Evolutionary conservation across 1,284 basidiomycete genomes (phyloP), one percentile per base, ranked within the genome.

Genomic region (Trametes polyzona): DNA sequence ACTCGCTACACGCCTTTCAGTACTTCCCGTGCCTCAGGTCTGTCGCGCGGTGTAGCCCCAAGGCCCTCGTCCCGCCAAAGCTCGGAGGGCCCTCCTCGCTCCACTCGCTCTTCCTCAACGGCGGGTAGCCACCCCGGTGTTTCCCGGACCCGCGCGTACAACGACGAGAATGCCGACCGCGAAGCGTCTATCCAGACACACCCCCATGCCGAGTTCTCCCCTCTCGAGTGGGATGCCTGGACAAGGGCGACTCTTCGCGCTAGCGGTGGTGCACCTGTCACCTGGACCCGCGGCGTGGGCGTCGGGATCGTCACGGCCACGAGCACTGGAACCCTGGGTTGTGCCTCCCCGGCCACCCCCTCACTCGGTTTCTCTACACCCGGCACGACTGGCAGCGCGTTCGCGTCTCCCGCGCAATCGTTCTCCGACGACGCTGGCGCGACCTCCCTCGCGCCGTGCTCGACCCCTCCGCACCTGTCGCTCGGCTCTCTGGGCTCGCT

Each of bases 401-500:
- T 40, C 16, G 42, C 30, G 16, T 55, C 53, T 5, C 53, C 57
- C n/a, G 49, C 54, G 5, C 27, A 24, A 4, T 51, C 49, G 4
- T 55, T 58, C 27, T 56, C 60, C 21, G 57, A 58, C 39, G 53
- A 58, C 39, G 54, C 53, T 3, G 53, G 53, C 7, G 50, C 49
- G 21, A 50, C 53, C 1, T 35, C 27, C 4, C 36, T 52, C 3
- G 30, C 26, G 10, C 57, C 47, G 23, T 30, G 39, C 27, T 30
- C 40, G 23, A 32, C 46, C 4, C 35, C 46, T 3, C 48, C 30
- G 26, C 55, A 26, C 19, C 29, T 50, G 11, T 55, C 35, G 16
- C 44, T 54, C n/a, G 42, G 55, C 3, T 48, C 50, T 10, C 30
- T 48, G 19, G 46, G 47, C 14, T 42, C 35, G 16, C 35, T 54